These are phyloP conservation scores for Citrullus colocynthis DNA, from an alignment of 306 rosid genomes.

Conservation along the genomic window DNA sequence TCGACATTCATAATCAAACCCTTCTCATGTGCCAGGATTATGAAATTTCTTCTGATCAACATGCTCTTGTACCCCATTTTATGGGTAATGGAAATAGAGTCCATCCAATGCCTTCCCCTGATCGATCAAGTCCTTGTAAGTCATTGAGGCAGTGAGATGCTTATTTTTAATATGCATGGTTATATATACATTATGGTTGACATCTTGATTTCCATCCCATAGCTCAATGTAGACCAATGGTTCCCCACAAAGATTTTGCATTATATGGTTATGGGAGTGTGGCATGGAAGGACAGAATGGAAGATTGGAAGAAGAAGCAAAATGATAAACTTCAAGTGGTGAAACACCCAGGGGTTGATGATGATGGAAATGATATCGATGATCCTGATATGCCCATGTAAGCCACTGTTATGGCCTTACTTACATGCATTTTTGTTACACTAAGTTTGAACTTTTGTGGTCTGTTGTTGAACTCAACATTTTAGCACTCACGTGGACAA, in stretches of 20 bases:
- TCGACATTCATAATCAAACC: not conserved
- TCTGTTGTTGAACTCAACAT: not conserved
- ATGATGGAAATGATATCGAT: slow-evolving; percentile 47
- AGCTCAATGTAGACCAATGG: slow-evolving; percentile 98
- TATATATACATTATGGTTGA: slow-evolving; percentile 8
- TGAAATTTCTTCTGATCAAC: slow-evolving; percentile 69
- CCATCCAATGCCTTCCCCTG: slow-evolving; percentile 56
- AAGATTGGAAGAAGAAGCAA: slow-evolving; percentile 89
- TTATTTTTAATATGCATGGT: not conserved
- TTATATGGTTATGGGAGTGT: slow-evolving; percentile 97
- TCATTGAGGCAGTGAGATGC: not conserved
- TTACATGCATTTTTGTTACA: not conserved
- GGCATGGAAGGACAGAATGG: slow-evolving; percentile 95
- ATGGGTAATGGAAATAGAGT: slow-evolving; percentile 56
- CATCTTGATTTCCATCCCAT: slow-evolving; percentile 4
- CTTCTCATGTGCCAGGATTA: slow-evolving; percentile 40
- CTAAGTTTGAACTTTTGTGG: not conserved
- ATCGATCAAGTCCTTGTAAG: slow-evolving; percentile 60
- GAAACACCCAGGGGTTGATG: slow-evolving; percentile 61
- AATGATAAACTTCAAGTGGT: slow-evolving; percentile 83
- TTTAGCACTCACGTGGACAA: not conserved
- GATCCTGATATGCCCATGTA: slow-evolving; percentile 87
- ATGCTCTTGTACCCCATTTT: slow-evolving; percentile 78
- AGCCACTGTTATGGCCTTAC: slow-evolving; percentile 4
- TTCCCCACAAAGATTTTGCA: slow-evolving; percentile 83